These are phyloP conservation scores for Sclerotinia nivalis DNA, from an alignment of 2,329 filamentous ascomycete species.

Conservation along the genomic window DNA sequence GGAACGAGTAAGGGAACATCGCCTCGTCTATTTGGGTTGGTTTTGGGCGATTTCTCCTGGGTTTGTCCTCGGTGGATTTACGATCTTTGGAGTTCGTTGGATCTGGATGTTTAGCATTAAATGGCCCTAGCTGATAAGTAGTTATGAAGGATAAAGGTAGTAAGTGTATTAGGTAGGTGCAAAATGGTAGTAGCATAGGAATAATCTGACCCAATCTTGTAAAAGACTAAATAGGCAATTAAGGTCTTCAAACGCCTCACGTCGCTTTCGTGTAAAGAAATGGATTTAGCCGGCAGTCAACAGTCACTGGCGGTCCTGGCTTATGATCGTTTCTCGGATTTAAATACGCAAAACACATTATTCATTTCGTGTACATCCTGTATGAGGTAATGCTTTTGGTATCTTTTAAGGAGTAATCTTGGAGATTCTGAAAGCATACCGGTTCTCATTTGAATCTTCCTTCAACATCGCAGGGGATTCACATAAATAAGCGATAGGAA, in stretches of 20 bases:
- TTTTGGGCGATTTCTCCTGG: neutral
- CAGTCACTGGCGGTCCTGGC: neutral
- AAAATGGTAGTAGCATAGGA: neutral
- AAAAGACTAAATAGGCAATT: neutral
- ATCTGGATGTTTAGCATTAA: neutral
- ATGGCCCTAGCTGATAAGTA: neutral
- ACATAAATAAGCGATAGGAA: neutral
- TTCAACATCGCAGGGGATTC: neutral
- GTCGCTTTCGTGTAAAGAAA: neutral
- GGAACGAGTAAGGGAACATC: neutral
- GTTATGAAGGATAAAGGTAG: neutral
- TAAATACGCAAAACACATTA: neutral
- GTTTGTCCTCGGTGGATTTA: conserved; percentile 5
- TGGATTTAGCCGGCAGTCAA: neutral
- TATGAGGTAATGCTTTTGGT: neutral
- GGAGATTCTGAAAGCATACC: neutral
- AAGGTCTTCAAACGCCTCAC: neutral
- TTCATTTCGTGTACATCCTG: neutral
- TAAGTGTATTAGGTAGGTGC: neutral
- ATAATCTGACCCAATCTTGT: neutral
- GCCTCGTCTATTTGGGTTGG: neutral
- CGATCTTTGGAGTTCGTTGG: neutral
- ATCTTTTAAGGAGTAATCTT: neutral
- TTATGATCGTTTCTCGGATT: neutral
- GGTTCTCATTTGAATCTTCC: neutral